A percentile compares a stretch with the other conserved stretches of the same genome.
Conservation (phyloP, 345 rosid genomes). For the Ceriops tagal region DNA sequence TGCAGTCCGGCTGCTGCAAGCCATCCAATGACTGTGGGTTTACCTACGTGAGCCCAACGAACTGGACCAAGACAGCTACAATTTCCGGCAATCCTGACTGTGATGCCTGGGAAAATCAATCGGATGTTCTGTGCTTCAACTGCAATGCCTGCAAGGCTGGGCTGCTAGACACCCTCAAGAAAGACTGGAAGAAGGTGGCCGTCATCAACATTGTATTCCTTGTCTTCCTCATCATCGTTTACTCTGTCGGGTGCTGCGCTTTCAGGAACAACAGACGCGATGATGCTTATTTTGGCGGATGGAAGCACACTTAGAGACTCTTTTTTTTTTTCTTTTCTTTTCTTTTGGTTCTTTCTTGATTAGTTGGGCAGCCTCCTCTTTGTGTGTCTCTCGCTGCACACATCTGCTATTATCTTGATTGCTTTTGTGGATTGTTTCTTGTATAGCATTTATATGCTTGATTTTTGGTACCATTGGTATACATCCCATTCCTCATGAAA, state of each 20-base stretch:
- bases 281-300: slow-evolving; percentile 22
- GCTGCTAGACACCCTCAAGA: slow-evolving; percentile 62
- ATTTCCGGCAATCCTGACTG: slow-evolving; percentile 53
- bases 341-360: too few species aligned
- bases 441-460: slow-evolving; percentile 11
- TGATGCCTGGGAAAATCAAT: slow-evolving; percentile 39
- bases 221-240: slow-evolving; percentile 58
- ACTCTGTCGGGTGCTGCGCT: slow-evolving; percentile 80
- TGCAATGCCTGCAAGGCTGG: slow-evolving; percentile 93
- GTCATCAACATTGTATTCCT: slow-evolving; percentile 61
- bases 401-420: slow-evolving; percentile 1
- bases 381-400: neutral
- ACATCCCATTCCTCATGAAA: too few species aligned
- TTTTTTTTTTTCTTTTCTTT: too few species aligned
- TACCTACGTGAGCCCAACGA: slow-evolving; percentile 47
- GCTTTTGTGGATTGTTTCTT: slow-evolving; percentile 2
- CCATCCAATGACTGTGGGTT: slow-evolving; percentile 70
- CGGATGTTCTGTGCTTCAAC: slow-evolving; percentile 50
- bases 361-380: neutral
- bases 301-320: slow-evolving; percentile 17
- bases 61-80: slow-evolving; percentile 41
- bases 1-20: slow-evolving; percentile 94
- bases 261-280: slow-evolving; percentile 73
- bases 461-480: neutral
- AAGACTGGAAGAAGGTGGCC: slow-evolving; percentile 76